Conservation (phyloP, 352 stramenopile species). For the Saprolegnia diclina region DNA sequence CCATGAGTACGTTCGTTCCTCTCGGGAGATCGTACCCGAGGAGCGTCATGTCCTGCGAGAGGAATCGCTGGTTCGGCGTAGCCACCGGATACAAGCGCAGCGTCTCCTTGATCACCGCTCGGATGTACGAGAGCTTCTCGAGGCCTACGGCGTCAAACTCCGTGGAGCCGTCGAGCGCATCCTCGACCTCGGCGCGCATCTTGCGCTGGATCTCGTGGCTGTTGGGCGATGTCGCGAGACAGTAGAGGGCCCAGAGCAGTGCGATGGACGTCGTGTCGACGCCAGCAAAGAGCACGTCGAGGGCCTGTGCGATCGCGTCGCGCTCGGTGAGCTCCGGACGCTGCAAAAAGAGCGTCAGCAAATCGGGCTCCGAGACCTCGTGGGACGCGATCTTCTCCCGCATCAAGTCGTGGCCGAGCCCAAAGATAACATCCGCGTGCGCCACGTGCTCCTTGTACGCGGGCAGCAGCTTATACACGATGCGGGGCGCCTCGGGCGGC, state of each 20-base stretch:
- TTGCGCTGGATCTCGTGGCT: not conserved
- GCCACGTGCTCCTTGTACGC: constrained; percentile 8
- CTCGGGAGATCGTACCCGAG: not conserved
- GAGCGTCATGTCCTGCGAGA: not conserved
- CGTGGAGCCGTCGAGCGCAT: not conserved
- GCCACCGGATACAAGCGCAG: constrained; percentile 4
- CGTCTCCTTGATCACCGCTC: constrained; percentile 4
- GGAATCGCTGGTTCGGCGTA: not conserved
- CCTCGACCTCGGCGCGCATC: not conserved
- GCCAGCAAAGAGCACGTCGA: not conserved
- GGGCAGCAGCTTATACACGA: not conserved
- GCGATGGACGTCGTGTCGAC: not conserved
- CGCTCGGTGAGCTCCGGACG: not conserved
- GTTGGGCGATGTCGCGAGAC: not conserved
- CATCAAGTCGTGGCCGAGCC: not conserved
- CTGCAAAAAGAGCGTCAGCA: not conserved
- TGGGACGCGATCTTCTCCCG: not conserved
- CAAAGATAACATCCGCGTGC: not conserved
- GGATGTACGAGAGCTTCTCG: not conserved
- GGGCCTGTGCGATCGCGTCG: not conserved
- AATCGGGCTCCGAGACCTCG: not conserved
- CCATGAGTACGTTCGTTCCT: not conserved
- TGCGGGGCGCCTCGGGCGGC: not conserved
- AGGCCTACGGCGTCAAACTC: not conserved
- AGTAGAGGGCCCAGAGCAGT: not conserved